These are phyloP conservation scores for Novymonas esmeraldas DNA, from an alignment of 208 protist species.

Conservation along the genomic window DNA sequence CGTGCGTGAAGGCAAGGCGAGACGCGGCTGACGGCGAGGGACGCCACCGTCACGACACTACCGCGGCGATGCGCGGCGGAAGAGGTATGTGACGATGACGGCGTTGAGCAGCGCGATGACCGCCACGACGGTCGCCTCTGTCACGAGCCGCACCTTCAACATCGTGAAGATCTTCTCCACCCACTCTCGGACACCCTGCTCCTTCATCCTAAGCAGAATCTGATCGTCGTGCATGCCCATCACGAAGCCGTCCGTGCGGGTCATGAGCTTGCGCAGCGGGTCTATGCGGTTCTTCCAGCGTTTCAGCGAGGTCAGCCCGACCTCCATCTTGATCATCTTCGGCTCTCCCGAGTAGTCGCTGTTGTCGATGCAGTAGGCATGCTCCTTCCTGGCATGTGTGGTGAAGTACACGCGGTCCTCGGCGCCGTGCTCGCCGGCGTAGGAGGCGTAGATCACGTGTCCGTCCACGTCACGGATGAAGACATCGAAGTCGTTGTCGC, in stretches of 20 bases:
- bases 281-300: constrained; percentile 81
- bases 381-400: constrained; percentile 54
- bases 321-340: constrained; percentile 73
- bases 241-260: constrained; percentile 65
- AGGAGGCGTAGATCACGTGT: constrained; percentile 69
- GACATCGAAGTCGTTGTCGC: constrained; percentile 76
- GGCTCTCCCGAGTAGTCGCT: constrained; percentile 42
- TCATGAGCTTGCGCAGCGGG: constrained; percentile 71
- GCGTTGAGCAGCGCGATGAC: constrained; percentile 66
- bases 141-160: constrained; percentile 47
- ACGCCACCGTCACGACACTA: too few species aligned
- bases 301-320: constrained; percentile 76
- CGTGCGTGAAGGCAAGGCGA: too few species aligned
- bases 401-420: constrained; percentile 85
- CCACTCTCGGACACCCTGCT: constrained; percentile 57
- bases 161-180: constrained; percentile 68
- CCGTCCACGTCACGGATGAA: constrained; percentile 63
- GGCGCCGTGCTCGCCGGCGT: constrained; percentile 69
- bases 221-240: constrained; percentile 83
- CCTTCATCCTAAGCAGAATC: constrained; percentile 70
- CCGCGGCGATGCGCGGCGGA: constrained; percentile 13
- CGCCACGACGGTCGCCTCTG: constrained; percentile 65
- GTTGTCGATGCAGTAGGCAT: constrained; percentile 88
- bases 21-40: too few species aligned
- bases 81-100: constrained; percentile 44